These are phyloP conservation scores for Aspergillus aculeatus DNA, from an alignment of 2,329 filamentous ascomycete genomes.

Conservation along the genomic window DNA sequence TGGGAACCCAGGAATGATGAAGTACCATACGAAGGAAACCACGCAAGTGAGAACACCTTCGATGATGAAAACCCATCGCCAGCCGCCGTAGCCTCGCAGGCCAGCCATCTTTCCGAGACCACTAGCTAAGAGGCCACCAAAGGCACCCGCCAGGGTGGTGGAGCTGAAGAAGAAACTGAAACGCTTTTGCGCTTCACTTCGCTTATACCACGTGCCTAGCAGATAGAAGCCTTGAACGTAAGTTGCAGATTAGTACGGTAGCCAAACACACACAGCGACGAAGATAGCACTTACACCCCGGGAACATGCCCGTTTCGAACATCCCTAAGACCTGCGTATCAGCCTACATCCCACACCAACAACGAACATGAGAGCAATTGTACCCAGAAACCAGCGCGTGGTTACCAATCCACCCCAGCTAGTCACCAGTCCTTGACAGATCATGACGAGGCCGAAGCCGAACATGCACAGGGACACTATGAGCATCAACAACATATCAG, in stretches of 20 bases:
- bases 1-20: constrained; percentile 71
- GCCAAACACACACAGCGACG: not conserved
- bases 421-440: constrained; percentile 72
- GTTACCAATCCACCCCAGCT: constrained; percentile 76
- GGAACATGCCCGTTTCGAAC: constrained; percentile 70
- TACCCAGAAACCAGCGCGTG: constrained; percentile 77
- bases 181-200: constrained; percentile 82
- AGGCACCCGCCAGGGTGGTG: constrained; percentile 61
- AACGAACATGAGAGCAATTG: not conserved
- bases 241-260: not conserved
- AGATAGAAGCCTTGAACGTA: constrained; percentile 52
- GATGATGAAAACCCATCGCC: constrained; percentile 57
- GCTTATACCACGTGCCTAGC: constrained; percentile 79
- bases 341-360: not conserved
- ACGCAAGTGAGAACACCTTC: constrained; percentile 65
- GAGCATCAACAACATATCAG: constrained; percentile 1
- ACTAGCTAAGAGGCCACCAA: constrained; percentile 61
- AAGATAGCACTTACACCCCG: constrained; percentile 55
- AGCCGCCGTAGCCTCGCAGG: constrained; percentile 55
- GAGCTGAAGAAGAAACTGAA: constrained; percentile 92
- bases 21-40: constrained; percentile 59
- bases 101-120: constrained; percentile 60
- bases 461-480: constrained; percentile 76
- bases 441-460: constrained; percentile 71
- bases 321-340: constrained; percentile 44